Base-by-base conservation (phyloP, 2,329 filamentous ascomycete genomes). In the Penicillium thymicola region DNA sequence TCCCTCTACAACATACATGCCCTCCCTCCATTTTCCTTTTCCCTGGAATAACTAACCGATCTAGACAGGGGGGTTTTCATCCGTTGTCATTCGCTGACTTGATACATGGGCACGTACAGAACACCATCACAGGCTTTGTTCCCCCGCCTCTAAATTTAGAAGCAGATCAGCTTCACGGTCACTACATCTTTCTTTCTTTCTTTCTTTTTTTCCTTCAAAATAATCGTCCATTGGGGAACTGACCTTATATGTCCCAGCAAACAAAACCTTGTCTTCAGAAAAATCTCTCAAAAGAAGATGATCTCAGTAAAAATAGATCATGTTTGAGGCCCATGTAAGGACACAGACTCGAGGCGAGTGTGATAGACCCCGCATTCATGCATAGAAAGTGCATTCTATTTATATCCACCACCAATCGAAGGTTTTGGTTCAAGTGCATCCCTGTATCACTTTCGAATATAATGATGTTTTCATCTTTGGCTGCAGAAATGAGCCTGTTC, bases 131-230 rank as follows among this genome's bases (percentile, higher is more conserved):
- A 18, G 52, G 30, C 42, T 45, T 47, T 23, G n/a, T 50, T 27
- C 57, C 52, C 56, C 57, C 59, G 44, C 59, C 54, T 59, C 59
- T 62, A 61, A 59, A 45, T 59, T 44, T 61, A 61, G 54, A 55
- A 55, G n/a, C n/a, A n/a, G n/a, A n/a, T n/a, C n/a, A n/a, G n/a
- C n/a, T n/a, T n/a, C n/a, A n/a, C n/a, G n/a, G n/a, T n/a, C n/a
- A n/a, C n/a, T n/a, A n/a, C n/a, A n/a, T n/a, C n/a, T n/a, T n/a
- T n/a, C n/a, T n/a, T n/a, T n/a, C n/a, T n/a, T n/a, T n/a, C n/a
- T n/a, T n/a, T n/a, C n/a, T n/a, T n/a, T n/a, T n/a, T n/a, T n/a
- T n/a, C 21, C 41, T 50, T 50, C 2, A 25, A 1, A 6, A 23
- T 11, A 2, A 34, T 47, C 14, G 2, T n/a, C 30, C 4, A 16